phyloP scores from a whole-genome alignment of 495 filamentous ascomycete genomes.

The Tuber brumale region DNA sequence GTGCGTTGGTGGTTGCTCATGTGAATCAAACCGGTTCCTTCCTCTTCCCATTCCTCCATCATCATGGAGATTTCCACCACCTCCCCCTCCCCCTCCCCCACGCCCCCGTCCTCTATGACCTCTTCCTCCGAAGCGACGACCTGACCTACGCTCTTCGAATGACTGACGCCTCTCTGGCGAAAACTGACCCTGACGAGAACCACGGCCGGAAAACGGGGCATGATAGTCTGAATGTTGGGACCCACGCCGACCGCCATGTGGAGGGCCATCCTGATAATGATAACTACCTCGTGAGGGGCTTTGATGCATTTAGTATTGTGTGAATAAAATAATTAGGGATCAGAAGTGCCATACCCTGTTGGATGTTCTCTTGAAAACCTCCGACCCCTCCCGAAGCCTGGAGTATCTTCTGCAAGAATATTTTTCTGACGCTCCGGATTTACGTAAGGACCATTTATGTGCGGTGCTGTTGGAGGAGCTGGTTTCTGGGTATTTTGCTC shows the following conservation, averaged over 20 bases:
- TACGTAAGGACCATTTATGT: slow-evolving; percentile 34
- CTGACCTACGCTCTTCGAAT: not conserved
- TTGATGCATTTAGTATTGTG: not conserved
- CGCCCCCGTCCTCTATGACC: slow-evolving; percentile 34
- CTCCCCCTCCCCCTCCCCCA: slow-evolving; percentile 31
- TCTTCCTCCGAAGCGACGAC: slow-evolving; percentile 1
- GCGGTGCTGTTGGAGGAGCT: slow-evolving; percentile 18
- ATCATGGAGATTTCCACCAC: slow-evolving; percentile 18
- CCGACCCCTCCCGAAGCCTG: slow-evolving; percentile 23
- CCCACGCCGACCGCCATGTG: not conserved
- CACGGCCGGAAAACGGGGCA: not conserved
- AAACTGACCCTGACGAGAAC: not conserved
- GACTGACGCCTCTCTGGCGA: not conserved
- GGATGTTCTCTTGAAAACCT: slow-evolving; percentile 16
- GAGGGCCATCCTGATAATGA: slow-evolving; percentile 3
- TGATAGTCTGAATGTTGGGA: not conserved
- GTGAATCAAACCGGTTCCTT: slow-evolving; percentile 24
- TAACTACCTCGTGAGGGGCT: slow-evolving; percentile 1
- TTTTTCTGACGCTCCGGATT: slow-evolving; percentile 38
- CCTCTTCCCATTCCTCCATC: slow-evolving; percentile 19
- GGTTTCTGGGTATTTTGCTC: not conserved
- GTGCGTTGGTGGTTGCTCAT: slow-evolving; percentile 25
- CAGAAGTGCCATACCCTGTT: slow-evolving; percentile 12
- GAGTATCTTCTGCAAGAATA: slow-evolving; percentile 21
- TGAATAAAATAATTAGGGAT: not conserved